Evolutionary conservation across 192 early-diverging fungal species (phyloP), one percentile per base, ranked within the genome.

Genomic region (Cladochytrium replicatum): DNA sequence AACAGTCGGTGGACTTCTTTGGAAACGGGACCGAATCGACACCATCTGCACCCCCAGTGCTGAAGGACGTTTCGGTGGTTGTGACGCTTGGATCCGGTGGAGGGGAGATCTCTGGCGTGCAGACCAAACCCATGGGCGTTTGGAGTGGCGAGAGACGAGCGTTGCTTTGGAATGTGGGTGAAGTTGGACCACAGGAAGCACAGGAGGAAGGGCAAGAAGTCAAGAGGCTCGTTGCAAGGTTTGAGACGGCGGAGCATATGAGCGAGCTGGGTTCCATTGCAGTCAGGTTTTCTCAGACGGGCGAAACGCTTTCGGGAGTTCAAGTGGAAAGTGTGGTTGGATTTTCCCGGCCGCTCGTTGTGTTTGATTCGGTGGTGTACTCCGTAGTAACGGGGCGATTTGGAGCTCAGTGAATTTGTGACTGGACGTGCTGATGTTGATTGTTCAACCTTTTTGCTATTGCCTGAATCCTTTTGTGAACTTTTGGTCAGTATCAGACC

Each of bases 131-230:
- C 2, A 50, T 29, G 15, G 69, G 64, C 13, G 11, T 54, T 15
- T 71, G 61, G 60, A 64, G 51, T 51, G 40, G 50, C 17, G 64
- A 63, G 13, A 53, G 55, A 26, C 29, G 46, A 21, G 61, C 64
- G 3, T 37, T 71, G 8, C 43, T 71, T n/a, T 71, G 69, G 69
- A 63, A 63, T 30, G 43, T 67, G 38, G 59, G 53, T 4, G 27
- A 45, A 5, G 34, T 66, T 4, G n/a, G n/a, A n/a, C n/a, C n/a
- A n/a, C n/a, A n/a, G n/a, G n/a, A n/a, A n/a, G n/a, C n/a, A n/a
- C n/a, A n/a, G n/a, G n/a, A n/a, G n/a, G 48, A 39, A 22, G 22
- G 6, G 24, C 15, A 43, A 11, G 46, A 47, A 19, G 6, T 30
- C n/a, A 5, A 32, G 13, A 30, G 19, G 26, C 26, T 47, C 27